Evolutionary conservation across 225 moss, liverwort and hornwort species (phyloP), one percentile per base, ranked within the genome.

Genomic region (Bryum argenteum): DNA sequence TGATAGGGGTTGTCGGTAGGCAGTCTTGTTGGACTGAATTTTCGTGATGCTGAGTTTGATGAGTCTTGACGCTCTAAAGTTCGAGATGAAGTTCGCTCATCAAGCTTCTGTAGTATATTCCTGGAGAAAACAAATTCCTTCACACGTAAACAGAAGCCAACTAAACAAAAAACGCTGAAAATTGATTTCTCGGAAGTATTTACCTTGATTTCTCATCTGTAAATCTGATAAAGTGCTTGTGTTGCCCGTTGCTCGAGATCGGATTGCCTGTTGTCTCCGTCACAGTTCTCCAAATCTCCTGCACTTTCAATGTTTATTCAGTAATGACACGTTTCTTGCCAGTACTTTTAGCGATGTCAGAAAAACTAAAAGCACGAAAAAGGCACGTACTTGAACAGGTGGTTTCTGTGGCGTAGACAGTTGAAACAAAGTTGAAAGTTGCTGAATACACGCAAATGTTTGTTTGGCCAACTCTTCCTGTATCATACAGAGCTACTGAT

Each of bases 391-490:
- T 73, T 73, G 67, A 1, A 70, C 23, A 76, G 77, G 71, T 37
- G 89, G 82, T 51, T 71, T 80, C 58, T 82, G 83, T 66, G 85
- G 79, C 47, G 92, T 83, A n/a, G 88, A 68, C 55, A 85, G 80
- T 43, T 82, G 73, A 63, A 85, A 90, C 42, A 83, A 80, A 22
- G 80, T 87, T 23, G 86, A 85, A 26, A 89, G 87, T 38, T 87
- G 79, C 57, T 79, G 81, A 18, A 89, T 70, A 33, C 81, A 68
- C 67, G 69, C 79, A 44, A 75, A 90, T 20, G 87, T 85, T 65
- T 76, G 77, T 47, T 69, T 73, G 42, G 79, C 87, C 65, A 84
- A 80, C 62, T 81, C 83, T 65, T 90, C 90, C 93, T 93, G 81
- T 28, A 77, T 23, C 50, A 37, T 10, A 47, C 20, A 62, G 22